phyloP scores from a whole-genome alignment of 164 flowering plant species.

The Nymphaea colorata region DNA sequence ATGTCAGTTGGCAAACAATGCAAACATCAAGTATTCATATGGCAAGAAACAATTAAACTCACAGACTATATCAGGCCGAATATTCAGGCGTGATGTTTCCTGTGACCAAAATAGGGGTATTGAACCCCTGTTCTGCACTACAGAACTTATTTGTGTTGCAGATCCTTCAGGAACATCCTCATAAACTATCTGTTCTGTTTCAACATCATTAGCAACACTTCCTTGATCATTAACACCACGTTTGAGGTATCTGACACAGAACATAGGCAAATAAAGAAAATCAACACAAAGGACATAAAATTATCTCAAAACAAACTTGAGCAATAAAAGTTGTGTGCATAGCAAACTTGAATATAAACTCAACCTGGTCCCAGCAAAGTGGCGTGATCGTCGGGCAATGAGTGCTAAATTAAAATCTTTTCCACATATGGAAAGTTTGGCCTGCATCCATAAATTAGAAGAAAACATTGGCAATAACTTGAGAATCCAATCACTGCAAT shows the following conservation, averaged over 20 bases:
- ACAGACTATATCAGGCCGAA: slow-evolving; percentile 85
- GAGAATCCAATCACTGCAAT: not conserved
- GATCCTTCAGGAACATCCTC: slow-evolving; percentile 60
- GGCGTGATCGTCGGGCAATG: slow-evolving; percentile 95
- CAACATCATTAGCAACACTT: slow-evolving; percentile 94
- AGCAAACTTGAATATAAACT: not conserved
- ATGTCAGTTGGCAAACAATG: slow-evolving; percentile 6
- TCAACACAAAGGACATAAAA: slow-evolving; percentile 1
- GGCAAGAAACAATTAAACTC: slow-evolving; percentile 10
- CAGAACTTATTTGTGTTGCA: slow-evolving; percentile 68
- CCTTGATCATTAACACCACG: slow-evolving; percentile 98
- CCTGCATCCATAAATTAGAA: slow-evolving; percentile 31
- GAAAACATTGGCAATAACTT: not conserved
- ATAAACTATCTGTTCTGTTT: slow-evolving; percentile 91
- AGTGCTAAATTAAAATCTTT: slow-evolving; percentile 66
- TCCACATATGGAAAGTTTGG: slow-evolving; percentile 49
- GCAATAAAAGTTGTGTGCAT: not conserved
- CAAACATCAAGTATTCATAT: not conserved
- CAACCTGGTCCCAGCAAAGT: slow-evolving; percentile 98
- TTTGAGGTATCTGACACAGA: slow-evolving; percentile 55
- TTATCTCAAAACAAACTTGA: not conserved
- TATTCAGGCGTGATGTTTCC: slow-evolving; percentile 72
- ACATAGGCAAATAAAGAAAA: not conserved
- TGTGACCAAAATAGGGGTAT: slow-evolving; percentile 99
- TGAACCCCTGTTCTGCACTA: slow-evolving; percentile 91